These are phyloP conservation scores for Leccinum incarnatum DNA, from an alignment of 768 basidiomycete species.

Conservation along the genomic window DNA sequence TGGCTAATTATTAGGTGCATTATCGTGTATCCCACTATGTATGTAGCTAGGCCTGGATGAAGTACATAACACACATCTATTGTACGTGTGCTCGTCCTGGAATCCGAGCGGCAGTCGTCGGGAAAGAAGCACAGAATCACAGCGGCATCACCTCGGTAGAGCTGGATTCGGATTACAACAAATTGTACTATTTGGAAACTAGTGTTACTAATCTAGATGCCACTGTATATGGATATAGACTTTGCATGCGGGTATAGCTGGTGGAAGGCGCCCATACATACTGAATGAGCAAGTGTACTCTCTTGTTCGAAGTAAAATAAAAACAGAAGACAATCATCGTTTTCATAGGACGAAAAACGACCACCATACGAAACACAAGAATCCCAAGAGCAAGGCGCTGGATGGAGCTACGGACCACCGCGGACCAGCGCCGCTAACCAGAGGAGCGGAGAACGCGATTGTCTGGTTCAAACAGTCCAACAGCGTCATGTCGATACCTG, in stretches of 20 bases:
- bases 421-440: constrained; percentile 41
- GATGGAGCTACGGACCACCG: constrained; percentile 9
- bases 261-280: neutral
- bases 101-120: neutral
- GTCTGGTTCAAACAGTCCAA: constrained; percentile 61
- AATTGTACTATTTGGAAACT: neutral
- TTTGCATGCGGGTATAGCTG: neutral
- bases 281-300: neutral
- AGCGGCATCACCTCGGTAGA: neutral
- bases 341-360: neutral
- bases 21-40: too few relatives aligned
- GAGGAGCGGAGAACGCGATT: constrained; percentile 55
- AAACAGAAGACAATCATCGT: neutral
- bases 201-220: neutral
- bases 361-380: constrained; percentile 22
- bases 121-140: neutral
- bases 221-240: neutral
- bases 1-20: too few relatives aligned
- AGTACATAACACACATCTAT: too few relatives aligned
- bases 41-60: too few relatives aligned
- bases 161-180: neutral
- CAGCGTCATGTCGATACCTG: constrained; percentile 46
- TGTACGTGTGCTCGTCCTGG: too few relatives aligned
- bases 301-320: neutral
- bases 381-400: constrained; percentile 5